Percentiles rank a stretch among this genome's conserved stretches.
Conservation (phyloP, 495 filamentous ascomycete species). For the Amniculicola lignicola region DNA sequence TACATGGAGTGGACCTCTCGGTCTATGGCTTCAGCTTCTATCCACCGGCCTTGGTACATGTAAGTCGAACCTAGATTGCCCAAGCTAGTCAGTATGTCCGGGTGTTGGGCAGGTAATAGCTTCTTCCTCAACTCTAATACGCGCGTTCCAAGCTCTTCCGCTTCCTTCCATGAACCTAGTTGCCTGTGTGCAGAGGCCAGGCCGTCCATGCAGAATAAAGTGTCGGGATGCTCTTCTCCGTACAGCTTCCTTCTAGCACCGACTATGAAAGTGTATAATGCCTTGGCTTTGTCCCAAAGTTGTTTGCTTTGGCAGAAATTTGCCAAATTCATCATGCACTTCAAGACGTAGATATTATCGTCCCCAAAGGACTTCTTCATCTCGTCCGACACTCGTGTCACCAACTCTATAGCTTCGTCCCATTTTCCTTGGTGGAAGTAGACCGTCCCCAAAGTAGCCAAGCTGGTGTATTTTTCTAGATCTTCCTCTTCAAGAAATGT, state of each 20-base stretch:
- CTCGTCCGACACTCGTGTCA: background rate
- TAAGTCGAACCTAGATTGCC: conserved; percentile 2
- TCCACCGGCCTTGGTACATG: conserved; percentile 5
- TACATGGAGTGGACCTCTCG: too few species aligned
- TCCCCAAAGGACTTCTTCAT: background rate
- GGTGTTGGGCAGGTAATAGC: conserved; percentile 1
- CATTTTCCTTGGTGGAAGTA: background rate
- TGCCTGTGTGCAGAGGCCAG: conserved; percentile 6
- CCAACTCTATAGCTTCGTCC: conserved; percentile 8
- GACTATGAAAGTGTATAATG: too few species aligned
- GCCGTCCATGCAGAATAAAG: conserved; percentile 3
- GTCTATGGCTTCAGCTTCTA: conserved; percentile 2
- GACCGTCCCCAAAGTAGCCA: background rate
- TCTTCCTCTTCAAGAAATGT: too few species aligned
- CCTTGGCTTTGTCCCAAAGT: too few species aligned
- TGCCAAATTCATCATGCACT: too few species aligned
- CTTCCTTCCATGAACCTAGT: conserved; percentile 15
- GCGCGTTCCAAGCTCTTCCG: conserved; percentile 2
- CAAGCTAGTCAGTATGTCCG: conserved; percentile 3
- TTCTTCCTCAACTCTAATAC: conserved; percentile 5
- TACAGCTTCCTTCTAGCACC: too few species aligned
- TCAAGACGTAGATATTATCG: too few species aligned
- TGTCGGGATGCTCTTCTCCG: too few species aligned
- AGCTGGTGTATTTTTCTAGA: too few species aligned
- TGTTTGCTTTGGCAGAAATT: too few species aligned